A percentile compares a stretch with the other conserved stretches of the same genome.
Conservation (phyloP, 2,329 filamentous ascomycete genomes). For the Berkeleyomyces basicola region DNA sequence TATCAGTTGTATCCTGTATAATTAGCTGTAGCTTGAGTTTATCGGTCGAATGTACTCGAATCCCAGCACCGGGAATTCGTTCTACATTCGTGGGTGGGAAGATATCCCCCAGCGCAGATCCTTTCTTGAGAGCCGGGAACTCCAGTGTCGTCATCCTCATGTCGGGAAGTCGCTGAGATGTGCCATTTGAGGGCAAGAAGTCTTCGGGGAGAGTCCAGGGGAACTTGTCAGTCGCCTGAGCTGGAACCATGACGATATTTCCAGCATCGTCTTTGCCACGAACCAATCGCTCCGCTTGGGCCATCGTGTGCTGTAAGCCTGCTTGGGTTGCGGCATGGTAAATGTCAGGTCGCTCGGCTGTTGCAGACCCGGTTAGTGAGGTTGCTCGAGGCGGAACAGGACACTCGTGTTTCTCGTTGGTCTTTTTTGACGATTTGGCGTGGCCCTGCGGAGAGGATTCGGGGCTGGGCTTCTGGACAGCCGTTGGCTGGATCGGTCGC, state of each 20-base stretch:
- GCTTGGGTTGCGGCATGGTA: slow-evolving; percentile 82
- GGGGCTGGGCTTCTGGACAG: not conserved
- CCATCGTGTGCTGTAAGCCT: slow-evolving; percentile 61
- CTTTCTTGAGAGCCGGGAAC: slow-evolving; percentile 35
- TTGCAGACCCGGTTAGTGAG: slow-evolving; percentile 60
- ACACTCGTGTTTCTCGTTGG: slow-evolving; percentile 37
- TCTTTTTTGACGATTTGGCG: not conserved
- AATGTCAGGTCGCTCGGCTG: slow-evolving; percentile 61
- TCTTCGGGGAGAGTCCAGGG: slow-evolving; percentile 78
- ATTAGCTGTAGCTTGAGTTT: slow-evolving; percentile 50
- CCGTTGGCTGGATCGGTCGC: not conserved
- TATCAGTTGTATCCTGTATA: slow-evolving; percentile 33
- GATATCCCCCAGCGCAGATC: slow-evolving; percentile 27
- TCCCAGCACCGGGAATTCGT: slow-evolving; percentile 15
- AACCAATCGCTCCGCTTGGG: slow-evolving; percentile 34
- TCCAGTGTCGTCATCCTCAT: slow-evolving; percentile 54
- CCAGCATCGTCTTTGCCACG: slow-evolving; percentile 27
- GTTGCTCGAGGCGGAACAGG: slow-evolving; percentile 41
- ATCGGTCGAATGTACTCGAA: slow-evolving; percentile 26
- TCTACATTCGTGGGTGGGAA: slow-evolving; percentile 21
- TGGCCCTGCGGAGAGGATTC: slow-evolving; percentile 4
- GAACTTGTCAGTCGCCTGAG: slow-evolving; percentile 40
- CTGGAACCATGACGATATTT: slow-evolving; percentile 25
- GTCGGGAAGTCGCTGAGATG: slow-evolving; percentile 54
- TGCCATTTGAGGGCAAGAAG: slow-evolving; percentile 60